A percentile compares a stretch with the other conserved stretches of the same genome.
Conservation (phyloP, 1,284 basidiomycete species). For the Apiotrichum domesticum region DNA sequence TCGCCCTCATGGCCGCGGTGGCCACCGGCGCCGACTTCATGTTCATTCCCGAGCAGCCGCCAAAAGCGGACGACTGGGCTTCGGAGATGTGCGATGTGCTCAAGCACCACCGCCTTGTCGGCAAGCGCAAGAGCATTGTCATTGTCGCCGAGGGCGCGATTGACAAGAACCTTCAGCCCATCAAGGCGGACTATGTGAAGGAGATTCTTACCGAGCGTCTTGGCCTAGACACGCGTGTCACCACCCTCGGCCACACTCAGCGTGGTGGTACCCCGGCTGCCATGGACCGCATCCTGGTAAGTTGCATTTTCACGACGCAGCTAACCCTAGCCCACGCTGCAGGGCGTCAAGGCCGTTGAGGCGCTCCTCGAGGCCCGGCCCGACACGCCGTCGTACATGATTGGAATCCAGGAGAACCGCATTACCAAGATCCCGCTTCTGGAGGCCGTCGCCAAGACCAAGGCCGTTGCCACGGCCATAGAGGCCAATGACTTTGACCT, state of each 20-base stretch:
- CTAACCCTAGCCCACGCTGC: constrained; percentile 69
- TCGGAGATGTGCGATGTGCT: constrained; percentile 86
- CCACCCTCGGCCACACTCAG: constrained; percentile 96
- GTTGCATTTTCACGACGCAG: constrained; percentile 19
- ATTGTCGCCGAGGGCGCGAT: constrained; percentile 95
- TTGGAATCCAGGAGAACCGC: constrained; percentile 92
- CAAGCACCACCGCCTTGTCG: constrained; percentile 79
- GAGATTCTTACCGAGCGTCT: constrained; percentile 78
- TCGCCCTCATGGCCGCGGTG: constrained; percentile 86
- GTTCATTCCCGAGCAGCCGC: constrained; percentile 92
- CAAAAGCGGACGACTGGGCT: constrained; percentile 74
- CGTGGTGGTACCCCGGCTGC: constrained; percentile 90
- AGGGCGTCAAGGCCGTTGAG: constrained; percentile 89
- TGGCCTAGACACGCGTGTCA: constrained; percentile 91
- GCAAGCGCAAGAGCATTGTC: constrained; percentile 97
- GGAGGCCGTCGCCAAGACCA: constrained; percentile 87
- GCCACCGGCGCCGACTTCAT: constrained; percentile 93
- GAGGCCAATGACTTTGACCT: constrained; percentile 74
- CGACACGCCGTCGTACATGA: constrained; percentile 92
- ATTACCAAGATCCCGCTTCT: constrained; percentile 85
- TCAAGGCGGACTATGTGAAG: constrained; percentile 85
- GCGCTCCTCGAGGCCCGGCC: constrained; percentile 84
- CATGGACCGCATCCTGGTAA: constrained; percentile 81
- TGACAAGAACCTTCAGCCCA: constrained; percentile 79
- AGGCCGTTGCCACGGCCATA: constrained; percentile 77